Base-by-base conservation (phyloP, 805 yeast species). In the Metschnikowia gruessii region DNA sequence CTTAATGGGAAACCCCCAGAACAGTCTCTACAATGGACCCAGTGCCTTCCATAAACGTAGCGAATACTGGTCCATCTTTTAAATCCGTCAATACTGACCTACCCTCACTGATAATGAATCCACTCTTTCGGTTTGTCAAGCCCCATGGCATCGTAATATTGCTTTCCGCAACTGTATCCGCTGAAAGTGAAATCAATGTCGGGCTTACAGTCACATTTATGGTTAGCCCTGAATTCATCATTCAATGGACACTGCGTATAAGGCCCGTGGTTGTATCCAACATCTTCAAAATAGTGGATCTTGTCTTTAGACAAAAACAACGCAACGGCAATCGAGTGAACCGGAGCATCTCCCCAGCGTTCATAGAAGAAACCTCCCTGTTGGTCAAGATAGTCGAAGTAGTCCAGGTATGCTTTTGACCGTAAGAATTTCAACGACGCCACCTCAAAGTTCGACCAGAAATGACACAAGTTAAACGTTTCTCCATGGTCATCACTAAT, bases 271-370 rank as follows among this genome's bases (percentile, higher is more conserved):
- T 63, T 85, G 66, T 88, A 88, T 43, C 96, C 96, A 52, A 88
- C 79, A 60, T 88, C 95, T 49, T 80, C 85, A 62, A 90, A 90
- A 75, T 84, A 63, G 61, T 89, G 95, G 41, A 89, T 69, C 57
- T 81, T 72, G 49, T 79, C 81, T 63, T 78, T 80, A 46, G 85
- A 81, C 63, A 87, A 61, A 69, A 89, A 86, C 53, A 89, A 70
- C 3, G 94, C 71, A 21, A 87, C 96, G 26, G 94, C 96, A 58
- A 88, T 82, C 3, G 95, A 85, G 65, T 88, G 96, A 35, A 88
- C 83, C 28, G 96, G 96, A 24, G 95, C 96, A 66, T 88, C 96
- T 17, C 96, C 96, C 95, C 96, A 88, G 54, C 96, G 75, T 68
- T 88, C 94, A 60, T 86, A 85, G 63, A 80, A 87, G 62, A 87